Base-by-base conservation (phyloP, 352 stramenopile genomes). In the Peronospora destructor region DNA sequence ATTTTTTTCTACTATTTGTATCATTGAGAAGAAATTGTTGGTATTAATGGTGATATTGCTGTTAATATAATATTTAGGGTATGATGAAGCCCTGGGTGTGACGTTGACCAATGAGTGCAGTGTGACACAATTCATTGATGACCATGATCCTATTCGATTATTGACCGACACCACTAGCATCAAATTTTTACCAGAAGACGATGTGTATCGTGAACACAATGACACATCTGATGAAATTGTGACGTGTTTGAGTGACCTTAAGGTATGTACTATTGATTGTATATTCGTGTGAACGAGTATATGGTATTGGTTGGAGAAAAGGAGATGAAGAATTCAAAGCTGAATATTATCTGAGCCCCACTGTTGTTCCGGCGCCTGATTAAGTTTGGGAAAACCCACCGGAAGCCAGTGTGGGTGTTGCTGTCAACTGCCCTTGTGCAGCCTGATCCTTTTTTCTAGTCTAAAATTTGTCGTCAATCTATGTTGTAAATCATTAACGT, bases 91-190 rank as follows among this genome's bases (percentile, higher is more conserved):
- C 0, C 57, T 96, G 0, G 90, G 90, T 16, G 66, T 86, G 64
- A 90, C 71, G 6, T 61, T 97, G 29, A 91, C 75, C 0, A 89
- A 91, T 53, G 81, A 85, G 38, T 85, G 72, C 42, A 88, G 73
- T 14, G 85, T 96, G 1, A 76, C 75, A 6, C 84, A 96, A 40
- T 95, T 96, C 43, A 63, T 96, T 2, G 78, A 90, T 21, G 72
- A 66, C 0, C 83, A 89, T 19, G 95, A 98, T 53, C 95, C 97
- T 4, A 97, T 99, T 45, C 85, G 95, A 35, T 68, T 99, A 17
- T 56, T 99, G 10, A 97, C 89, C 3, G 87, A 97, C 43, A 90
- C 87, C 29, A 98, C 93, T 0, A 85, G 94, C 13, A 85, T 99
- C 14, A 73, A 75, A 0, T 98, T 98, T 66, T 45, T 85, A 10